Conservation (phyloP, 192 early-diverging fungal genomes). For the Funneliformis geosporum region DNA sequence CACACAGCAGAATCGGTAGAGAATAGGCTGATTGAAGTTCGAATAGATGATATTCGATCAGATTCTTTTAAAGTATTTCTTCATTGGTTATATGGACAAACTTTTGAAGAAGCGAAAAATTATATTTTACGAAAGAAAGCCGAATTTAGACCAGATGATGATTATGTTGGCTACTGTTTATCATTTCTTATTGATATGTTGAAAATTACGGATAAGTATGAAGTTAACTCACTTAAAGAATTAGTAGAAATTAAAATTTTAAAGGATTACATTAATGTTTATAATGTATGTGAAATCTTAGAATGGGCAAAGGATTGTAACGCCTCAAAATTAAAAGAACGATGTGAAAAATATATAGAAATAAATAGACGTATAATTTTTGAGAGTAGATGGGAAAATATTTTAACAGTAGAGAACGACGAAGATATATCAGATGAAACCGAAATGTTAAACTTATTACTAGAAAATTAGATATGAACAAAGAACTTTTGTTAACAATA, state of each 20-base stretch:
- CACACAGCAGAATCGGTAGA: not conserved
- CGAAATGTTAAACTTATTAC: not conserved
- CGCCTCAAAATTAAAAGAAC: not conserved
- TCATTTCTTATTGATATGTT: not conserved
- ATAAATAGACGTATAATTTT: not conserved
- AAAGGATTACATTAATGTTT: not conserved
- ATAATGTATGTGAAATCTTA: not conserved
- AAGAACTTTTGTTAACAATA: not conserved
- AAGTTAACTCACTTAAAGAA: not conserved
- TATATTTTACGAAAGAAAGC: not conserved
- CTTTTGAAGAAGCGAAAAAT: not conserved
- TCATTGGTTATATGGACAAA: slow-evolving; percentile 7
- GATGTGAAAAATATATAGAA: not conserved
- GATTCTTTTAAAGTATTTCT: not conserved
- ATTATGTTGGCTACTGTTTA: not conserved
- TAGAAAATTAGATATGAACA: not conserved
- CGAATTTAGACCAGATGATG: not conserved
- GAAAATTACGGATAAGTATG: not conserved
- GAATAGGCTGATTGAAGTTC: not conserved
- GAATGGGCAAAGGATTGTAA: not conserved
- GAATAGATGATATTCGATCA: not conserved
- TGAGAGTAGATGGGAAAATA: not conserved
- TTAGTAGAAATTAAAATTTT: not conserved
- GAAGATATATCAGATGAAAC: not conserved
- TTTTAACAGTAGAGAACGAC: not conserved